Percentiles rank a stretch among this genome's conserved stretches.
phyloP scores from a whole-genome alignment of 305 asterid genomes.

The Lippia alba region DNA sequence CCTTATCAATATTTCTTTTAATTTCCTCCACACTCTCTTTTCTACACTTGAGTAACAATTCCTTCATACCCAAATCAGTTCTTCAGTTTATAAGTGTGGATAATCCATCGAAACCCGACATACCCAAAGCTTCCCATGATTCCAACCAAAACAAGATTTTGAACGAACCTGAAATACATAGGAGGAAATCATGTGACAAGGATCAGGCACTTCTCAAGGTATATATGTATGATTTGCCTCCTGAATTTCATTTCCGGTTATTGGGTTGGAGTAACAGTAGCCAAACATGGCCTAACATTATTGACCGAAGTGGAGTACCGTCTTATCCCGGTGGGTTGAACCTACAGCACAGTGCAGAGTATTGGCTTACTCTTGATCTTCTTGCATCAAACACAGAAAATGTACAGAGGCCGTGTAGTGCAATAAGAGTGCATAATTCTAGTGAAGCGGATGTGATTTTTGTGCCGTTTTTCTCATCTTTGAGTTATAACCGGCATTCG shows the following conservation, averaged over 20 bases:
- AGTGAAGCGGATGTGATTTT: slow-evolving; percentile 67
- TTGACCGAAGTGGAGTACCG: slow-evolving; percentile 48
- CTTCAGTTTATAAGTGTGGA: slow-evolving; percentile 42
- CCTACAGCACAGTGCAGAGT: slow-evolving; percentile 73
- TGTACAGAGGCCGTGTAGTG: slow-evolving; percentile 57
- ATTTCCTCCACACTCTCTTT: slow-evolving; percentile 53
- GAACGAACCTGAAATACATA: slow-evolving; percentile 26
- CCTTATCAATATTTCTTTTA: slow-evolving; percentile 53
- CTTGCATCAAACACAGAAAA: slow-evolving; percentile 47
- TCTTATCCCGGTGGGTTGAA: slow-evolving; percentile 77
- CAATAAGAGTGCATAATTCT: slow-evolving; percentile 57
- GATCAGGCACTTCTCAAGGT: slow-evolving; percentile 55
- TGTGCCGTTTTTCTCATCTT: slow-evolving; percentile 73
- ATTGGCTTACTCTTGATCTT: slow-evolving; percentile 80
- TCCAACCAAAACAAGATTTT: slow-evolving; percentile 14
- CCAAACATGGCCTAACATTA: slow-evolving; percentile 62
- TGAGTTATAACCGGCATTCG: slow-evolving; percentile 74
- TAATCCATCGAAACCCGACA: slow-evolving; percentile 29
- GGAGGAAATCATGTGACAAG: slow-evolving; percentile 39
- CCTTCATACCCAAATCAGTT: slow-evolving; percentile 45
- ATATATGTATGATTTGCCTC: slow-evolving; percentile 74
- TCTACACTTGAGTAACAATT: slow-evolving; percentile 43
- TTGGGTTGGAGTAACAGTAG: slow-evolving; percentile 54
- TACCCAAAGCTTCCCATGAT: background rate
- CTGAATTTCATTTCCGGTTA: slow-evolving; percentile 71